Evolutionary conservation across 2,329 filamentous ascomycete genomes (phyloP), one percentile per base, ranked within the genome.

Genomic region (Epichloe elymi): DNA sequence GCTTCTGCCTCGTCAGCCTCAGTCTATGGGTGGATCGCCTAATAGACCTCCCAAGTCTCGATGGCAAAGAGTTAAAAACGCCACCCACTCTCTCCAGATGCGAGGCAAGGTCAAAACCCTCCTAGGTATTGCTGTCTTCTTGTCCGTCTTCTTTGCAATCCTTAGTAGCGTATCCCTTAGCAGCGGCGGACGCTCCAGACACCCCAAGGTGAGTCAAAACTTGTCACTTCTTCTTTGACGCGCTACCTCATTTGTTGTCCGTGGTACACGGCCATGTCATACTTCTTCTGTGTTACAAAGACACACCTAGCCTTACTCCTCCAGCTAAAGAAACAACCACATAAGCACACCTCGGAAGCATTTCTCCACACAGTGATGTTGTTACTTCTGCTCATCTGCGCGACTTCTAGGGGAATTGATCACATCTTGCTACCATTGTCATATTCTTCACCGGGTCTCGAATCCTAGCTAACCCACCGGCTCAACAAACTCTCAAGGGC

Each of bases 21-120:
- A 77, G 67, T 75, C 71, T 53, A 75, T 76, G 68, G 66, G 70
- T 38, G 64, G 56, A 8, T 56, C 61, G 19, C 60, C 59, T 5
- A 56, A 57, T 43, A 60, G 49, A 58, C 48, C 49, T 5, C 43
- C 52, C 38, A 52, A 55, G 2, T 59, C 63, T 2, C 54, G 62
- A 56, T 66, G 63, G 63, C 57, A 54, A 46, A 64, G 63, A n/a
- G 37, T 58, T 26, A 65, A 57, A 41, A 55, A 60, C 4, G 54
- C 40, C n/a, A 38, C 55, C 14, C 36, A 51, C 12, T 57, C 53
- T 17, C 26, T 57, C 15, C 55, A 54, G 35, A 40, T 58, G 30
- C 59, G 65, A 33, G 61, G 52, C 36, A 64, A 56, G 35, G 20
- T 67, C 35, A 65, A 60, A 55, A 63, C 55, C 5, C 48, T 59